Evolutionary conservation across 176 grass and related monocot species (phyloP).

Genomic region (Bolboschoenus planiculmis): DNA sequence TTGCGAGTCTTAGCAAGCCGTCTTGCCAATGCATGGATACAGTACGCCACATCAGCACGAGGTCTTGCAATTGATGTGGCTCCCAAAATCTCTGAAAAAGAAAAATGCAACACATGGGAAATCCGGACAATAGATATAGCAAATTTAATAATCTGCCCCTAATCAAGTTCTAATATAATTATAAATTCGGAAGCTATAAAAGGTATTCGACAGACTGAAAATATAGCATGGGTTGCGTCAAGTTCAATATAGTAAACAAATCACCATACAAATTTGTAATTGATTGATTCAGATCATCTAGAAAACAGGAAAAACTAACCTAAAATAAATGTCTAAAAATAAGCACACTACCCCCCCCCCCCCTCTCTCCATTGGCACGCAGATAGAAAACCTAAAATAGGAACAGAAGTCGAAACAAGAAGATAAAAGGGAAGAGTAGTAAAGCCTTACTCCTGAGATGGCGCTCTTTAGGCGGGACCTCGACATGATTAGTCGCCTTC

Average conservation of each 20-base stretch:
- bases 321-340: not conserved
- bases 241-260: not conserved
- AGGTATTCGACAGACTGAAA: not conserved
- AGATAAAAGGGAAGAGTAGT: slow-evolving; percentile 13
- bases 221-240: not conserved
- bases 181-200: not conserved
- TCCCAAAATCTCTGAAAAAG: slow-evolving; percentile 67
- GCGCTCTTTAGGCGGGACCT: slow-evolving; percentile 79
- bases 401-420: not conserved
- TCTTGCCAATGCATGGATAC: slow-evolving; percentile 73
- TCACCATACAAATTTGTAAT: not conserved
- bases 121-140: not conserved
- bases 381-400: slow-evolving; percentile 19
- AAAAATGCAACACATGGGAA: not conserved
- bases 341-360: not conserved
- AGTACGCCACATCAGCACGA: slow-evolving; percentile 73
- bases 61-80: slow-evolving; percentile 59
- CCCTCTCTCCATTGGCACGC: not conserved
- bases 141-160: not conserved
- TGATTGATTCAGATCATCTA: not conserved
- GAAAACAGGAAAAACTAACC: not conserved
- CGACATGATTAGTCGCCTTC: slow-evolving; percentile 91
- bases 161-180: not conserved
- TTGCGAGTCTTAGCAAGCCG: slow-evolving; percentile 80
- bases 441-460: slow-evolving; percentile 65